Percentiles rank a stretch among this genome's conserved stretches.
Evolutionary conservation across 1,284 basidiomycete species (phyloP).

Genomic region (Ustilago loliicola): DNA sequence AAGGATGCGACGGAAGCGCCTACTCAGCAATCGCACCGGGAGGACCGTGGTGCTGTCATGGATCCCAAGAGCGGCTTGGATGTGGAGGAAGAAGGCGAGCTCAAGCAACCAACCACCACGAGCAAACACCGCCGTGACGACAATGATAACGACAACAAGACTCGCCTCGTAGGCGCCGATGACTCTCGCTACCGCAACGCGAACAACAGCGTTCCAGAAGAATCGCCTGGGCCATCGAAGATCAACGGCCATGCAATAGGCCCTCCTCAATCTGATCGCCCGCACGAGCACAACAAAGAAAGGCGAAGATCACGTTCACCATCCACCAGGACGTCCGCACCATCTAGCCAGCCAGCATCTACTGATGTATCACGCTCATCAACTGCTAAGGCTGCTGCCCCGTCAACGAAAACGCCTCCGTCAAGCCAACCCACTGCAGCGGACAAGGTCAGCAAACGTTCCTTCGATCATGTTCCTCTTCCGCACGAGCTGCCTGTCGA

Average conservation of each 20-base stretch:
- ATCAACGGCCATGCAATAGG: conserved; percentile 1
- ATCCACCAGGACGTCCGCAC: neutral
- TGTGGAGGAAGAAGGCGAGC: conserved; percentile 15
- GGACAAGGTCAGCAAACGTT: conserved; percentile 5
- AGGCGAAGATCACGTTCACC: conserved; percentile 14
- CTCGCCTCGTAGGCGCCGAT: neutral
- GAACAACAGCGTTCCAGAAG: neutral
- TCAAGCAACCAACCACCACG: conserved; percentile 9
- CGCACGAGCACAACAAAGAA: conserved; percentile 5
- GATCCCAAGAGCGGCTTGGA: neutral
- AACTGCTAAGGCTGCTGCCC: neutral
- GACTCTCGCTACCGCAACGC: neutral
- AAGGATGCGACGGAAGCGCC: neutral
- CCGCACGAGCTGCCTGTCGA: conserved; percentile 53
- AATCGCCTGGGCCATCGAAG: neutral
- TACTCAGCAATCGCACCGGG: neutral
- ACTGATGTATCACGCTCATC: neutral
- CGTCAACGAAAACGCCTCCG: neutral
- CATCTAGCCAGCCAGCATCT: neutral
- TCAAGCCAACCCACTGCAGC: neutral
- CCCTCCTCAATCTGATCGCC: neutral
- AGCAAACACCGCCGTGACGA: neutral
- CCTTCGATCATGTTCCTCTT: conserved; percentile 46
- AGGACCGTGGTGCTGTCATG: neutral
- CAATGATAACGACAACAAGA: neutral